Percentiles rank a stretch among this genome's conserved stretches.
Evolutionary conservation across 148 eudicot genomes (phyloP).

Genomic region (Vaccinium myrtillus): DNA sequence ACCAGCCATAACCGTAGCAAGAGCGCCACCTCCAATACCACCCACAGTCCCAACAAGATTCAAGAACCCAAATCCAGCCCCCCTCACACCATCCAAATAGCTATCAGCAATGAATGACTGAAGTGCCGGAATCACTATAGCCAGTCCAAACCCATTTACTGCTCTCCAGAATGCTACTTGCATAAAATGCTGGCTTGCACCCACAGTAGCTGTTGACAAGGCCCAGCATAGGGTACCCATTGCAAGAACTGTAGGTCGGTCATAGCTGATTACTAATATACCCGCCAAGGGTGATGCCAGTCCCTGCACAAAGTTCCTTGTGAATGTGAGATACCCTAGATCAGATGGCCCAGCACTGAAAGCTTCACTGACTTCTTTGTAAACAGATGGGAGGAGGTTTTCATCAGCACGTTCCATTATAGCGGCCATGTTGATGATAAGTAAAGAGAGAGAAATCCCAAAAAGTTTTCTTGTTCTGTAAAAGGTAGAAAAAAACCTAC

Average conservation of each 20-base stretch:
- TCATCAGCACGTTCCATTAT: conserved; percentile 96
- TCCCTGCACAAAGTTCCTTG: conserved; percentile 71
- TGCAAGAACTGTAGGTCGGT: conserved; percentile 86
- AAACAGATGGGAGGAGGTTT: conserved; percentile 88
- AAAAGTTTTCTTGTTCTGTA: conserved; percentile 60
- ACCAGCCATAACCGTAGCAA: conserved; percentile 89
- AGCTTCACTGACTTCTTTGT: conserved; percentile 94
- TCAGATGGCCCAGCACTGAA: conserved; percentile 82
- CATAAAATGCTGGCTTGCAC: conserved; percentile 58
- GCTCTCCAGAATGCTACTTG: conserved; percentile 94
- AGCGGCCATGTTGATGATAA: conserved; percentile 90
- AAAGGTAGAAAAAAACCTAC: not conserved
- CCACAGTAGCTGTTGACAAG: conserved; percentile 90
- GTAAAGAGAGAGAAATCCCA: conserved; percentile 74
- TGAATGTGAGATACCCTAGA: conserved; percentile 87
- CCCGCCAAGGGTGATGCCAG: conserved; percentile 94
- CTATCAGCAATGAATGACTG: conserved; percentile 96
- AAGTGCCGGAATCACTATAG: conserved; percentile 90
- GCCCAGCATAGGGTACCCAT: conserved; percentile 94
- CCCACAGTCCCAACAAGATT: conserved; percentile 79
- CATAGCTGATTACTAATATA: conserved; percentile 69
- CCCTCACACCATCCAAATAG: conserved; percentile 70
- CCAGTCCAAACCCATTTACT: conserved; percentile 91
- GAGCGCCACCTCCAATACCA: conserved; percentile 87
- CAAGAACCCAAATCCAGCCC: conserved; percentile 82